These are phyloP conservation scores for Albifimbria verrucaria DNA, from an alignment of 2,329 filamentous ascomycete species.

Conservation along the genomic window DNA sequence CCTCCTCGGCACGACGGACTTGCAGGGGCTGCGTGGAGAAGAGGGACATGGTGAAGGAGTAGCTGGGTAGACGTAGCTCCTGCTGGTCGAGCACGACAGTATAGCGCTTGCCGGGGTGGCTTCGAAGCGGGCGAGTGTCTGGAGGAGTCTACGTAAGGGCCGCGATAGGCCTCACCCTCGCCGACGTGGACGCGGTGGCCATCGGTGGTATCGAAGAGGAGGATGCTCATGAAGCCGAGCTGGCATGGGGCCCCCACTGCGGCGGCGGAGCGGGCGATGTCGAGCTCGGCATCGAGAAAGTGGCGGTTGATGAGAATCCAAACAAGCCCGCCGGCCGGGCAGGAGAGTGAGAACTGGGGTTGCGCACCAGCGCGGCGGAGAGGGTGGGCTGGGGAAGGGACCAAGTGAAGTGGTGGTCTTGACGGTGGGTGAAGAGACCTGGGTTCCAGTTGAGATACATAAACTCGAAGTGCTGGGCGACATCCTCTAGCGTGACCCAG, in stretches of 20 bases:
- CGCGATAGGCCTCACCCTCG: conserved; percentile 68
- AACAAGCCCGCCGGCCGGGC: conserved; percentile 56
- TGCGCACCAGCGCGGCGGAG: conserved; percentile 56
- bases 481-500: conserved; percentile 87
- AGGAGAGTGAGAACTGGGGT: conserved; percentile 71
- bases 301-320: conserved; percentile 89
- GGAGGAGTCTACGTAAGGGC: conserved; percentile 93
- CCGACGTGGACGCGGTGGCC: conserved; percentile 73
- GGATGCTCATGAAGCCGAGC: conserved; percentile 83
- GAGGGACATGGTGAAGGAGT: conserved; percentile 84
- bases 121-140: conserved; percentile 74
- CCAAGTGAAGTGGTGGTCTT: conserved; percentile 92
- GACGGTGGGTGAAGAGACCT: conserved; percentile 70
- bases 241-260: conserved; percentile 43
- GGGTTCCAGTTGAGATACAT: conserved; percentile 99
- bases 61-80: conserved; percentile 66
- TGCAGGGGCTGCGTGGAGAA: conserved; percentile 66
- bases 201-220: conserved; percentile 68
- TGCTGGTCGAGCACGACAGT: conserved; percentile 74
- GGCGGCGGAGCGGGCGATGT: conserved; percentile 48
- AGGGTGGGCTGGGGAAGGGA: conserved; percentile 50
- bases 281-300: conserved; percentile 67
- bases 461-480: conserved; percentile 90
- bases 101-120: conserved; percentile 37
- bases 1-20: conserved; percentile 58